Evolutionary conservation across 2,329 filamentous ascomycete genomes (phyloP).

Genomic region (Diaporthe caulivora): DNA sequence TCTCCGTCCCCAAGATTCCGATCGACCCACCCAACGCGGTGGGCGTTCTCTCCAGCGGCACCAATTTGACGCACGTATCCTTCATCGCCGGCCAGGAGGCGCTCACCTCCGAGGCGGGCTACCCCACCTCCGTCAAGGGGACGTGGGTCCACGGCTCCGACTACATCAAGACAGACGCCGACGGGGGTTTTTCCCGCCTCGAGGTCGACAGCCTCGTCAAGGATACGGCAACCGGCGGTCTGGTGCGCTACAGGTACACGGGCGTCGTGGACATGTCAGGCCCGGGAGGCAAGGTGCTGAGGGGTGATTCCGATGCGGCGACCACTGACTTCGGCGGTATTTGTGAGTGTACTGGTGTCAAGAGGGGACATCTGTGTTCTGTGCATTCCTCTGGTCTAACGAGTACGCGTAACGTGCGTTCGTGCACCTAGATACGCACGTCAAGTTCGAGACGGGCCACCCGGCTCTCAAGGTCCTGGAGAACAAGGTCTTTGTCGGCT

Average conservation of each 20-base stretch:
- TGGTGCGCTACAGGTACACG: conserved; percentile 53
- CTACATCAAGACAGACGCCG: conserved; percentile 54
- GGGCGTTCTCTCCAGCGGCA: conserved; percentile 47
- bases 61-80: conserved; percentile 47
- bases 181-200: conserved; percentile 52
- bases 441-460: conserved; percentile 53
- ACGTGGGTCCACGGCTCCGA: conserved; percentile 55
- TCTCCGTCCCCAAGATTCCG: conserved; percentile 43
- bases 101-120: conserved; percentile 52
- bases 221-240: conserved; percentile 47
- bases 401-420: not conserved
- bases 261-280: conserved; percentile 50
- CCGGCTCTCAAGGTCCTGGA: conserved; percentile 51
- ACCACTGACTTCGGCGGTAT: conserved; percentile 55
- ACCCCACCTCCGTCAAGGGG: conserved; percentile 54
- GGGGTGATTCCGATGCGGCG: conserved; percentile 49
- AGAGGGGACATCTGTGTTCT: not conserved
- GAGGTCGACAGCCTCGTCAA: conserved; percentile 53
- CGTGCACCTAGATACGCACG: conserved; percentile 43
- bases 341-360: conserved; percentile 46
- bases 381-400: not conserved
- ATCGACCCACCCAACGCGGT: conserved; percentile 46
- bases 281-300: conserved; percentile 50
- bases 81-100: conserved; percentile 45
- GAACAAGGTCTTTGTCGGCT: conserved; percentile 55